Conservation (phyloP, 257 asterid species). For the Nicotiana benthamiana region DNA sequence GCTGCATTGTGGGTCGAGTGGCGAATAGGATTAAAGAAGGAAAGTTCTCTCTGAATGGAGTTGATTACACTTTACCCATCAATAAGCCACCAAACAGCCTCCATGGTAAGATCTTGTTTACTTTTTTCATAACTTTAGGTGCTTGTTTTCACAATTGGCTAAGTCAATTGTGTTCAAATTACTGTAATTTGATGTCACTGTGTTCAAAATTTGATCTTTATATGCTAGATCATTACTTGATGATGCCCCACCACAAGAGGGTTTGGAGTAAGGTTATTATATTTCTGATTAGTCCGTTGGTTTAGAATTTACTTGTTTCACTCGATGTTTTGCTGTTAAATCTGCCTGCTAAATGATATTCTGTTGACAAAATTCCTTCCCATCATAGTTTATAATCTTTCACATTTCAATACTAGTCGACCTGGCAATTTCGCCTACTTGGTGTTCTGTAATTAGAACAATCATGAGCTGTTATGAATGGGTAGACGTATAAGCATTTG, state of each 20-base stretch:
- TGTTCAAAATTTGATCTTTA: background rate
- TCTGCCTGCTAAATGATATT: background rate
- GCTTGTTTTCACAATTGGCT: background rate
- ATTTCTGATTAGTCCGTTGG: background rate
- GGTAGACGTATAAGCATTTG: background rate
- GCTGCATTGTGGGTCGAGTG: conserved; percentile 97
- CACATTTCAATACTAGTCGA: background rate
- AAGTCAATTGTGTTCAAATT: background rate
- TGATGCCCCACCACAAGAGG: background rate
- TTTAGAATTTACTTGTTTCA: background rate
- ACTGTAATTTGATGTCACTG: background rate
- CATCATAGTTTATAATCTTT: background rate
- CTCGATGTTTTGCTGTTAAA: background rate
- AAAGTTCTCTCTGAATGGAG: conserved; percentile 66
- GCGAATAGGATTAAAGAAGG: conserved; percentile 95
- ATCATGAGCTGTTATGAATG: background rate
- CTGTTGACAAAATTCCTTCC: background rate
- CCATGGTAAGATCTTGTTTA: conserved; percentile 48
- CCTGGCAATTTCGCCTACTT: background rate
- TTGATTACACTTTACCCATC: conserved; percentile 57
- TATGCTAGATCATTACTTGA: background rate
- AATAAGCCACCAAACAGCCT: conserved; percentile 95
- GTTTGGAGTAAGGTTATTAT: background rate
- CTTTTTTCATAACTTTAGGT: background rate
- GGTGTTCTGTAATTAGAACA: background rate